Base-by-base conservation (phyloP, 768 basidiomycete species). In the Mycena galopus region DNA sequence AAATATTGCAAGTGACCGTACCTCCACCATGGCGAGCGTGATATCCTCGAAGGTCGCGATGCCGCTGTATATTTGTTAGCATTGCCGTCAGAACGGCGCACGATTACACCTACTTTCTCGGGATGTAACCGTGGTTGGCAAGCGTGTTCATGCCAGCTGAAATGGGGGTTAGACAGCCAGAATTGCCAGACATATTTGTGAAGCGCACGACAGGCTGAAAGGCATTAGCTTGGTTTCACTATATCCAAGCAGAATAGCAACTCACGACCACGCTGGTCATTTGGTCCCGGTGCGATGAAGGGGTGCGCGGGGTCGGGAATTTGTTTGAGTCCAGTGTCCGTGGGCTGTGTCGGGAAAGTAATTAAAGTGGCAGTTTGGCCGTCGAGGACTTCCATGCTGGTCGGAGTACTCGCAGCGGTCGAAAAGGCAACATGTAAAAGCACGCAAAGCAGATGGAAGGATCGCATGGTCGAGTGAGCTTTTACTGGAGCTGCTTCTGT, bases 101-200 rank as follows among this genome's bases (percentile, higher is more conserved):
- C 35, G 30, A 61, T 29, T 33, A 67, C 10, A 55, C 72, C 23
- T 42, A 73, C 72, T 73, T 73, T 65, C 66, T 56, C 35, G 72
- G 67, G 66, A n/a, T n/a, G n/a, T n/a, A n/a, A n/a, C n/a, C n/a
- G n/a, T n/a, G n/a, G n/a, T n/a, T n/a, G n/a, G n/a, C 58, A 19
- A 73, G 72, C 5, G 67, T 69, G 55, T 73, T 73, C 72, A 73
- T 73, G 42, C 44, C 72, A 35, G 72, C 72, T 73, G 30, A 9
- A 32, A 64, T 12, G 44, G 44, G 25, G 37, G 32, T 56, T 44
- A 57, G 37, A 12, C 19, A n/a, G n/a, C n/a, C n/a, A n/a, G n/a
- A n/a, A n/a, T n/a, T n/a, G n/a, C n/a, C n/a, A n/a, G n/a, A n/a
- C n/a, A n/a, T n/a, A n/a, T n/a, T n/a, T n/a, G n/a, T n/a, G n/a